phyloP scores from a whole-genome alignment of 208 protist genomes.

The Crithidia brevicula region DNA sequence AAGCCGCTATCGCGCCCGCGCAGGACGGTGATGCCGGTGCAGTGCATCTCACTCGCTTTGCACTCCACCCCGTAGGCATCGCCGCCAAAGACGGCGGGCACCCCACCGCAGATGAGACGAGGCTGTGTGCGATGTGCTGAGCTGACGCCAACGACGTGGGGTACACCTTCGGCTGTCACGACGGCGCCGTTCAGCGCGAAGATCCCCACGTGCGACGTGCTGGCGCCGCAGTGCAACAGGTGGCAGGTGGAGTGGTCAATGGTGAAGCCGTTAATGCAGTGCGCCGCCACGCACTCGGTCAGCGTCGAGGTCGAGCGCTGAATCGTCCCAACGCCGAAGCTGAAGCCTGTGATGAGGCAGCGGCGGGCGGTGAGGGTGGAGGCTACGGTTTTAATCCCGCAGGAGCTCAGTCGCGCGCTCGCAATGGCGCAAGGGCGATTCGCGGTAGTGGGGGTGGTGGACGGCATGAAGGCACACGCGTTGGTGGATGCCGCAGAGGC shows the following conservation, averaged over 20 bases:
- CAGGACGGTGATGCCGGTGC: slow-evolving; percentile 50
- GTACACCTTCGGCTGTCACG: slow-evolving; percentile 30
- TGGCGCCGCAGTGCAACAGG: slow-evolving; percentile 55
- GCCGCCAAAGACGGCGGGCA: slow-evolving; percentile 52
- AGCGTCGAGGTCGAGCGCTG: slow-evolving; percentile 38
- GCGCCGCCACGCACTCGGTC: slow-evolving; percentile 53
- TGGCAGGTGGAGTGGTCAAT: slow-evolving; percentile 50
- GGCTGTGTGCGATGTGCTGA: slow-evolving; percentile 29
- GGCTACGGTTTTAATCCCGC: slow-evolving; percentile 65
- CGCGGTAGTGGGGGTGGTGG: neutral
- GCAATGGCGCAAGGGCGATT: neutral
- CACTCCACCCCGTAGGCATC: slow-evolving; percentile 66
- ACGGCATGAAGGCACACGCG: neutral
- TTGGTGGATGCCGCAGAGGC: no score
- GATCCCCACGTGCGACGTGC: slow-evolving; percentile 63
- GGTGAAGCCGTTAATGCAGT: slow-evolving; percentile 76
- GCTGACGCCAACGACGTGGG: slow-evolving; percentile 48
- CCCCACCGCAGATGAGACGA: slow-evolving; percentile 39
- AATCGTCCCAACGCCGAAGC: slow-evolving; percentile 68
- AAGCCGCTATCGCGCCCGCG: slow-evolving; percentile 64
- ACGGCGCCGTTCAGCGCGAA: slow-evolving; percentile 59
- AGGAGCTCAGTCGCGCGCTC: slow-evolving; percentile 24
- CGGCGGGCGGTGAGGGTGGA: slow-evolving; percentile 33
- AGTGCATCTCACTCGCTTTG: slow-evolving; percentile 47
- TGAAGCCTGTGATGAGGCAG: slow-evolving; percentile 56